These are phyloP conservation scores for Pythium periplocum DNA, from an alignment of 352 stramenopile genomes.

Conservation along the genomic window DNA sequence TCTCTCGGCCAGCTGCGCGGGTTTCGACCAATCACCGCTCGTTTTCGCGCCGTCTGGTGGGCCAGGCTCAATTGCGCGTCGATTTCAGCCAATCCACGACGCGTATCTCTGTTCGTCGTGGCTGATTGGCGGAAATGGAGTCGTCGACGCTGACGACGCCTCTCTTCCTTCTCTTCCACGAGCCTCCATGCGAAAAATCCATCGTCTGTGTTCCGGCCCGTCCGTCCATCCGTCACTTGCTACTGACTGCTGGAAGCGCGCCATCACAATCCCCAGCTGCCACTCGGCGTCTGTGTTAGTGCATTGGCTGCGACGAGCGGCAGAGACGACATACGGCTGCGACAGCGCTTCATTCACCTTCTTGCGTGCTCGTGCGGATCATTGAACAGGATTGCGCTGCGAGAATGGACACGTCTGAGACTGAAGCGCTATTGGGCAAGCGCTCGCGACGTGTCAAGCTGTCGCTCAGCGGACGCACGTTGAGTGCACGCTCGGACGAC, in stretches of 20 bases:
- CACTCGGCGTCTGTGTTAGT: too few relatives aligned
- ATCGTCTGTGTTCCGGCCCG: too few relatives aligned
- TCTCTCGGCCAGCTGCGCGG: not conserved
- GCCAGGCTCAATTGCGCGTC: conserved; percentile 6
- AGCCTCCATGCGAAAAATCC: too few relatives aligned
- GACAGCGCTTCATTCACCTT: too few relatives aligned
- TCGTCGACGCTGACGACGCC: conserved; percentile 1
- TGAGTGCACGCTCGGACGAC: not conserved
- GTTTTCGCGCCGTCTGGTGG: conserved; percentile 7
- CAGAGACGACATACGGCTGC: too few relatives aligned
- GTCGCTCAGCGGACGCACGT: conserved; percentile 10
- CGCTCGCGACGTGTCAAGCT: conserved; percentile 11
- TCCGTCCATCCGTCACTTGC: too few relatives aligned
- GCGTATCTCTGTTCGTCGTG: too few relatives aligned
- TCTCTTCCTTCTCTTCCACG: not conserved
- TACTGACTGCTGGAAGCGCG: too few relatives aligned
- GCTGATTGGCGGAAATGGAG: conserved; percentile 8
- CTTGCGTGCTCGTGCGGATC: too few relatives aligned
- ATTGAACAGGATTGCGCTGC: too few relatives aligned
- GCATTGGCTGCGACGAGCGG: too few relatives aligned
- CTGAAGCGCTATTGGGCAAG: conserved; percentile 34
- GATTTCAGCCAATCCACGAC: conserved; percentile 4
- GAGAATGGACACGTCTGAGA: conserved; percentile 33
- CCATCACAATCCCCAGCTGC: too few relatives aligned
- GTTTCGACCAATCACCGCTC: not conserved